Conservation (phyloP, 768 basidiomycete genomes). For the Tubosaeta brunneosetosa region DNA sequence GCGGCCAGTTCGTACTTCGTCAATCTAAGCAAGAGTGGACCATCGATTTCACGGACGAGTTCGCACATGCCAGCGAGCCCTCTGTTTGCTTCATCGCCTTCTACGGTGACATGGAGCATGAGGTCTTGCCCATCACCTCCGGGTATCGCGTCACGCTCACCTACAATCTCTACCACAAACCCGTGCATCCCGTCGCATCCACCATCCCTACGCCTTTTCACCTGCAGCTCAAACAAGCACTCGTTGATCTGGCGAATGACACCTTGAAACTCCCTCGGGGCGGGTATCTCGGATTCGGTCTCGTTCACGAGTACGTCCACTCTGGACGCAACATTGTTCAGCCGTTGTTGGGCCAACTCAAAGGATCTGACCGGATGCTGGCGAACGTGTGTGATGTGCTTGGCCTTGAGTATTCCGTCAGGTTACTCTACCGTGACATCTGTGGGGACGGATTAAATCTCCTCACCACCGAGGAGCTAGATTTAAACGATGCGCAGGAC, state of each 20-base stretch:
- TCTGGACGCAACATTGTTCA: not conserved
- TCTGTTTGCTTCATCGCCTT: slow-evolving; percentile 38
- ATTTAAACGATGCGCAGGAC: not conserved
- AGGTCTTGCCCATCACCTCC: slow-evolving; percentile 20
- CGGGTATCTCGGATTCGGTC: slow-evolving; percentile 7
- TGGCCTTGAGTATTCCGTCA: slow-evolving; percentile 1
- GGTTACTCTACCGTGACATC: slow-evolving; percentile 1
- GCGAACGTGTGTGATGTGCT: slow-evolving; percentile 3
- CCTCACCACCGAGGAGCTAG: not conserved
- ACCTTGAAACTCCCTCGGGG: not conserved
- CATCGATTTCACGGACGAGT: too few species aligned
- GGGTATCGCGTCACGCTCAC: not conserved
- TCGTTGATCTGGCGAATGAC: not conserved
- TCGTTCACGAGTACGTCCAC: not conserved
- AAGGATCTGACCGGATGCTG: not conserved
- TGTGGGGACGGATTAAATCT: not conserved
- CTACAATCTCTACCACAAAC: not conserved
- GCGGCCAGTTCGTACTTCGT: too few species aligned
- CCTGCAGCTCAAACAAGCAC: not conserved
- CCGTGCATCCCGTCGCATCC: not conserved
- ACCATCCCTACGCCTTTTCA: not conserved
- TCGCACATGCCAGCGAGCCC: too few species aligned
- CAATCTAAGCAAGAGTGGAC: too few species aligned
- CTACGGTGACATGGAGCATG: slow-evolving; percentile 25
- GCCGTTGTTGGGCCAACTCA: not conserved